Percentiles rank a stretch among this genome's conserved stretches.
Evolutionary conservation across 768 basidiomycete genomes (phyloP).

Genomic region (Pisolithus orientalis): DNA sequence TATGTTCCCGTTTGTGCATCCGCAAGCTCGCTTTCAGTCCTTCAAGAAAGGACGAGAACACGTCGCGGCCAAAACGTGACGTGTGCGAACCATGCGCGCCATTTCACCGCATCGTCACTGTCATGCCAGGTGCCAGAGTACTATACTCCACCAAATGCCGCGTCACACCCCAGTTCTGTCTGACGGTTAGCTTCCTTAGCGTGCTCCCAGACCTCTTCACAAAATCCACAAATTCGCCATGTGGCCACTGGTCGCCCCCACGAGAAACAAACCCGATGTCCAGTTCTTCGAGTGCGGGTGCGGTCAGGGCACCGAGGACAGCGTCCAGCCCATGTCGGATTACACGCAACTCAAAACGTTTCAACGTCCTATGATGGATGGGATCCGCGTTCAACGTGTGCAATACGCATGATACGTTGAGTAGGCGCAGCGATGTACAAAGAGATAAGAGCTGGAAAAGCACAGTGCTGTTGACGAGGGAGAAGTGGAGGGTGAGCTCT

Average conservation of each 20-base stretch:
- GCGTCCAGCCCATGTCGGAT: conserved; percentile 18
- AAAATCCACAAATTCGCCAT: conserved; percentile 18
- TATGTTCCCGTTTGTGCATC: background rate
- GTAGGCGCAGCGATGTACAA: conserved; percentile 15
- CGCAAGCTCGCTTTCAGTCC: too few species aligned
- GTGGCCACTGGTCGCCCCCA: conserved; percentile 25
- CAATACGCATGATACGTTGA: conserved; percentile 15
- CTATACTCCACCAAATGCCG: background rate
- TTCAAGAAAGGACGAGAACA: background rate
- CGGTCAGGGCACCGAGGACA: conserved; percentile 13
- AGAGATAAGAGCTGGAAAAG: conserved; percentile 18
- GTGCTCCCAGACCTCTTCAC: conserved; percentile 18
- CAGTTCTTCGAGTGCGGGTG: conserved; percentile 26
- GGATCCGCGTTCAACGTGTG: conserved; percentile 6
- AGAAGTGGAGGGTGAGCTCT: conserved; percentile 25
- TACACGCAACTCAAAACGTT: conserved; percentile 25
- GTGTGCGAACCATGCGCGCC: background rate
- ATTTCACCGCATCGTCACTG: background rate
- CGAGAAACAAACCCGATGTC: conserved; percentile 27
- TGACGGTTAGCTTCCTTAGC: conserved; percentile 18
- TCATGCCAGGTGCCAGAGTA: background rate
- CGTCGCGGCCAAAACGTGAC: background rate
- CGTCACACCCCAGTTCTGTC: conserved; percentile 13
- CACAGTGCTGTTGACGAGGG: conserved; percentile 14
- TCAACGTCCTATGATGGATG: conserved; percentile 13